These are phyloP conservation scores for Lecanicillium sp. DNA, from an alignment of 2,329 filamentous ascomycete genomes.

Conservation along the genomic window DNA sequence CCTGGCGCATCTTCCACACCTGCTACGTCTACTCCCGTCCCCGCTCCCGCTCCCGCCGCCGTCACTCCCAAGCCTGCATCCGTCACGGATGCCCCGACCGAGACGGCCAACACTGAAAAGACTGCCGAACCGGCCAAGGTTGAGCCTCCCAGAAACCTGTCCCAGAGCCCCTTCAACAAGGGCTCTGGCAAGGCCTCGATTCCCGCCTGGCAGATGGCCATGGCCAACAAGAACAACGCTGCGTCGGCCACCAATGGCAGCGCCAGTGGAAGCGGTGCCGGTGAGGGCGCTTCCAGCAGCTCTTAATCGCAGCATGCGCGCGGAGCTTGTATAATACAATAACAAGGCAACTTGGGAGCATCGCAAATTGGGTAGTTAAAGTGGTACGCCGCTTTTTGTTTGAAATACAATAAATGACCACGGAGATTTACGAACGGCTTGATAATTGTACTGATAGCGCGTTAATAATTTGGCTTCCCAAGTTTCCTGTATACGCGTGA, in stretches of 20 bases:
- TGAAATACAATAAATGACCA: slow-evolving; percentile 2
- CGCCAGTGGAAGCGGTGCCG: slow-evolving; percentile 15
- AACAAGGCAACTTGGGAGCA: background rate
- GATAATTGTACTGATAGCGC: no score
- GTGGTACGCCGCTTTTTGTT: background rate
- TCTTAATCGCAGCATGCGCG: slow-evolving; percentile 1
- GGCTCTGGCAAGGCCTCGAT: slow-evolving; percentile 58
- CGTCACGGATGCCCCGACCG: slow-evolving; percentile 17
- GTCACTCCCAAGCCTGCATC: slow-evolving; percentile 13
- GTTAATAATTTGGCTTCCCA: no score
- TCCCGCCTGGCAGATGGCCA: slow-evolving; percentile 74
- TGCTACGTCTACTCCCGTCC: background rate
- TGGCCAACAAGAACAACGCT: slow-evolving; percentile 46
- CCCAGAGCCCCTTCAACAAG: slow-evolving; percentile 24
- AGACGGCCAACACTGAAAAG: slow-evolving; percentile 20
- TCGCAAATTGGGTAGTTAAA: background rate
- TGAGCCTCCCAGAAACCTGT: slow-evolving; percentile 28
- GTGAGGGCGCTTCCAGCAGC: slow-evolving; percentile 20
- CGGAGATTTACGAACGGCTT: background rate
- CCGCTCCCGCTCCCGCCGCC: slow-evolving; percentile 6
- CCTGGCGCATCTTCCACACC: background rate
- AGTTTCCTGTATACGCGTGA: no score
- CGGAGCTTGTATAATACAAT: slow-evolving; percentile 9
- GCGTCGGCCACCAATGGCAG: slow-evolving; percentile 23
- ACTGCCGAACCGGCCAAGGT: slow-evolving; percentile 22